Evolutionary conservation across 2,329 filamentous ascomycete species (phyloP).

Genomic region (Grosmannia serpens): DNA sequence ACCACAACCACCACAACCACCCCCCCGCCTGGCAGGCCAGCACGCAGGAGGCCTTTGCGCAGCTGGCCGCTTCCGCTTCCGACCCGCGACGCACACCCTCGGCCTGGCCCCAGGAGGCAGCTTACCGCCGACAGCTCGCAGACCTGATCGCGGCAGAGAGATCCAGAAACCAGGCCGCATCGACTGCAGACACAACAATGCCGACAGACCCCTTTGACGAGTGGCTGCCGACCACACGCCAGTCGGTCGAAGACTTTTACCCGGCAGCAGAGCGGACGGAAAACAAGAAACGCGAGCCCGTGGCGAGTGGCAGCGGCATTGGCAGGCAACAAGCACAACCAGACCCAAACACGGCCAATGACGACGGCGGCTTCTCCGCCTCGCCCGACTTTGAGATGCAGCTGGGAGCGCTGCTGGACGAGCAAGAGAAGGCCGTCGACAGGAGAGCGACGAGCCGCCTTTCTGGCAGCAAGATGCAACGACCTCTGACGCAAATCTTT

Average conservation of each 20-base stretch:
- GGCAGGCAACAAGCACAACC: neutral
- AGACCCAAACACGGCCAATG: neutral
- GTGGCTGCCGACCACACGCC: slow-evolving; percentile 60
- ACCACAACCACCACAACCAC: slow-evolving; percentile 36
- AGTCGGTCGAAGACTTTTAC: slow-evolving; percentile 82
- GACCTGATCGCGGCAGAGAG: slow-evolving; percentile 40
- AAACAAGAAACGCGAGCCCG: slow-evolving; percentile 3
- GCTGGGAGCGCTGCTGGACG: neutral
- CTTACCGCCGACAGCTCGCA: slow-evolving; percentile 56
- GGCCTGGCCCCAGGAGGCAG: slow-evolving; percentile 89
- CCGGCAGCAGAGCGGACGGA: slow-evolving; percentile 26
- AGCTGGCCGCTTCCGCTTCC: slow-evolving; percentile 78
- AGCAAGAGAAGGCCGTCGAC: neutral
- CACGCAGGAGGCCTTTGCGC: slow-evolving; percentile 71
- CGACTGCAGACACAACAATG: slow-evolving; percentile 33
- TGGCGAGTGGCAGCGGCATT: neutral
- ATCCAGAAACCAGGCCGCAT: neutral
- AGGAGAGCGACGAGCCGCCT: too few relatives aligned
- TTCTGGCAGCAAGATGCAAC: too few relatives aligned
- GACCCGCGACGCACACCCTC: slow-evolving; percentile 59
- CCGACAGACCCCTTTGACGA: slow-evolving; percentile 27
- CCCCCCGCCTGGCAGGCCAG: slow-evolving; percentile 28
- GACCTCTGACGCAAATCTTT: neutral
- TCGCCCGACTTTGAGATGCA: slow-evolving; percentile 8
- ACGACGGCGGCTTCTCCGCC: neutral